Conservation (phyloP, 2,329 filamentous ascomycete genomes). For the Lachnellula hyalina region DNA sequence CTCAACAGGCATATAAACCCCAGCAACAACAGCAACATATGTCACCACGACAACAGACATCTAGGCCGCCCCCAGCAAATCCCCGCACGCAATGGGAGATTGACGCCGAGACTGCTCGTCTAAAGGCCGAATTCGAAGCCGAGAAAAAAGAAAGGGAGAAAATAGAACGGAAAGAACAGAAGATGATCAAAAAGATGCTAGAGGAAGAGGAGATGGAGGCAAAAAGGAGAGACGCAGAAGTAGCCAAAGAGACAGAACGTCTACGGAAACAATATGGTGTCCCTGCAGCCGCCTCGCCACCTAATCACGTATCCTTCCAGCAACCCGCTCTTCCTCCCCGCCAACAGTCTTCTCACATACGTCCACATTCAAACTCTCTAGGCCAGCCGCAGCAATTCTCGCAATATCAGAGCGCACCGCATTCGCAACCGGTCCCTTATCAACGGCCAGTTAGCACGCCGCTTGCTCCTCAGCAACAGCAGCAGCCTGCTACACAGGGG, state of each 20-base stretch:
- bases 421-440: slow-evolving; percentile 22
- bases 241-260: slow-evolving; percentile 79
- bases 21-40: slow-evolving; percentile 18
- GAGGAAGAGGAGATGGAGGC: slow-evolving; percentile 61
- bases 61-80: slow-evolving; percentile 23
- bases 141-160: slow-evolving; percentile 45
- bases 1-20: slow-evolving; percentile 10
- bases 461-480: slow-evolving; percentile 2
- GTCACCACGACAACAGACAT: slow-evolving; percentile 3
- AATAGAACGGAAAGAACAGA: slow-evolving; percentile 51
- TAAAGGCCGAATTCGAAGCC: slow-evolving; percentile 49
- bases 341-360: background rate
- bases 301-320: background rate
- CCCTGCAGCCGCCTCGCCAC: background rate
- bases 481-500: background rate
- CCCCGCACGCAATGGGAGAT: slow-evolving; percentile 41
- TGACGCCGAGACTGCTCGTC: slow-evolving; percentile 71
- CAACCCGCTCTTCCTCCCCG: slow-evolving; percentile 14
- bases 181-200: slow-evolving; percentile 59
- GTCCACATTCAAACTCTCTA: slow-evolving; percentile 1
- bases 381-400: slow-evolving; percentile 11
- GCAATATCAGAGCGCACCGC: slow-evolving; percentile 26
- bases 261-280: slow-evolving; percentile 62
- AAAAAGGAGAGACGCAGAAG: slow-evolving; percentile 48
- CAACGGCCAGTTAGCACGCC: slow-evolving; percentile 27